Conservation (phyloP, 805 yeast species). For the Candida piceae region DNA sequence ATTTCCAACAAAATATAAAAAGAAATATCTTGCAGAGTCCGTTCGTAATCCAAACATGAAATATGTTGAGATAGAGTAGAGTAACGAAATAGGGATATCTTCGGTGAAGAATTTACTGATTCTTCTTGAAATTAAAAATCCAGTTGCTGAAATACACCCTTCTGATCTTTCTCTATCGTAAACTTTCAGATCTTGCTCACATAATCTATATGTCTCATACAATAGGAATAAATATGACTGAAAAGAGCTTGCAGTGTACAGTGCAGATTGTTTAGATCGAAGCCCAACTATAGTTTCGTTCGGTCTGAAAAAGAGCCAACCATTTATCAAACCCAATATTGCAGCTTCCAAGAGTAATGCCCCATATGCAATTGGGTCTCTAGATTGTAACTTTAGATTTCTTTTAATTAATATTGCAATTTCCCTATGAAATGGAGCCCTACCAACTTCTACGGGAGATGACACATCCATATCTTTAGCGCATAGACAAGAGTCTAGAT, state of each 20-base stretch:
- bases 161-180: constrained; percentile 70
- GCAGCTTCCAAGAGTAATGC: constrained; percentile 38
- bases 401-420: constrained; percentile 40
- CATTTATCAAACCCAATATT: constrained; percentile 55
- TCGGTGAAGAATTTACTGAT: constrained; percentile 62
- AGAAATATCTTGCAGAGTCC: constrained; percentile 44
- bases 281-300: constrained; percentile 57
- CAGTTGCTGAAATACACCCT: constrained; percentile 57
- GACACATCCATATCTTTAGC: no score
- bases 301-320: constrained; percentile 75
- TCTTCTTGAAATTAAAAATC: constrained; percentile 63
- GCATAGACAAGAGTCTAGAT: no score
- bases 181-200: constrained; percentile 48
- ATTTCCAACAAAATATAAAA: constrained; percentile 54
- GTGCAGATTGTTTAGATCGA: constrained; percentile 48
- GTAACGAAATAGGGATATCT: constrained; percentile 57
- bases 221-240: constrained; percentile 52
- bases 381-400: constrained; percentile 38
- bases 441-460: constrained; percentile 25
- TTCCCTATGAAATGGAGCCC: constrained; percentile 40
- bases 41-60: constrained; percentile 72
- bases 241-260: constrained; percentile 48
- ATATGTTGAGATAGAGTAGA: constrained; percentile 58
- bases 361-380: constrained; percentile 49
- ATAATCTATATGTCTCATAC: constrained; percentile 55